phyloP scores from a whole-genome alignment of 1,284 basidiomycete genomes.

The Boletus calvinii region DNA sequence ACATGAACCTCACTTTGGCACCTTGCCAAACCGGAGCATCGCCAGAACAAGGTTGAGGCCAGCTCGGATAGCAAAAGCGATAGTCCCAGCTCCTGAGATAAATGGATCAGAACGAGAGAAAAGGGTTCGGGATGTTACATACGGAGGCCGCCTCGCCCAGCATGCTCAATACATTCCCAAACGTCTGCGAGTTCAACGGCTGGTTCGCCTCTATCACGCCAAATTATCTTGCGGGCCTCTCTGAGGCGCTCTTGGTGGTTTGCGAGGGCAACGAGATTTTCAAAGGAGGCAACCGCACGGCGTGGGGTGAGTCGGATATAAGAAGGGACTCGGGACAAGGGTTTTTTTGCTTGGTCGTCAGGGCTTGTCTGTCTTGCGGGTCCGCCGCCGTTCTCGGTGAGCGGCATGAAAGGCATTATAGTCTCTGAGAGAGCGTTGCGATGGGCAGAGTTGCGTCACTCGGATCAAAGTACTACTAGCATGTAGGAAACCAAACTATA shows the following conservation, averaged over 20 bases:
- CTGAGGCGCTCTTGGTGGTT: conserved; percentile 72
- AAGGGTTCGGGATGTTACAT: conserved; percentile 36
- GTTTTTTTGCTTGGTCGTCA: not conserved
- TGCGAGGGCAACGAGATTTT: conserved; percentile 76
- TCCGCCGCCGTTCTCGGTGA: conserved; percentile 4
- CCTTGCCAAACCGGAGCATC: conserved; percentile 63
- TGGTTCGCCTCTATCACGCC: conserved; percentile 80
- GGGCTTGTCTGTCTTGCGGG: not conserved
- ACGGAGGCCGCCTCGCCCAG: conserved; percentile 74
- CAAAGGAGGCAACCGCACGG: conserved; percentile 69
- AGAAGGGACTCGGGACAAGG: conserved; percentile 25
- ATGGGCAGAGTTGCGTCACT: not conserved
- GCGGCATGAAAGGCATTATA: conserved; percentile 7
- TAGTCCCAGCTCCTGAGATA: conserved; percentile 65
- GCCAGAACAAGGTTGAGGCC: conserved; percentile 79
- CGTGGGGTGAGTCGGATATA: conserved; percentile 45
- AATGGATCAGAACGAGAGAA: not conserved
- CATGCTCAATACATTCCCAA: conserved; percentile 73
- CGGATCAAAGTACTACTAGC: not conserved
- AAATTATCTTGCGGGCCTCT: conserved; percentile 76
- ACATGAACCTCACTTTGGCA: conserved; percentile 51
- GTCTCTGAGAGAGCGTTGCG: not conserved
- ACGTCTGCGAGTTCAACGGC: conserved; percentile 66
- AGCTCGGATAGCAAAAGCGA: conserved; percentile 79
- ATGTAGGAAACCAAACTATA: too few species aligned